Evolutionary conservation across 2,329 filamentous ascomycete genomes (phyloP), one percentile per base, ranked within the genome.

Genomic region (Simplicillium sp.): DNA sequence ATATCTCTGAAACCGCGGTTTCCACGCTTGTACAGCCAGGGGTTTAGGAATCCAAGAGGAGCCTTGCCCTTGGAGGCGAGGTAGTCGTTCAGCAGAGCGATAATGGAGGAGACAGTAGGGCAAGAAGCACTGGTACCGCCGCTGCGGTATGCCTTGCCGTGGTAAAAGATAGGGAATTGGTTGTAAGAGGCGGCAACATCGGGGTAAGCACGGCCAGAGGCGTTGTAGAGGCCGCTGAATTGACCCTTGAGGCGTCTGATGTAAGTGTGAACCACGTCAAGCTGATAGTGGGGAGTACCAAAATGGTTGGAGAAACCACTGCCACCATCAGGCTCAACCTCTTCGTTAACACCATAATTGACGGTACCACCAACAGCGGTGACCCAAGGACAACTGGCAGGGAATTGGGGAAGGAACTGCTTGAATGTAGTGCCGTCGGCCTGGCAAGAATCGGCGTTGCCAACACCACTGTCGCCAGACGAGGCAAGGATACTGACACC

Each of bases 31-130:
- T 64, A 64, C 34, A 33, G 12, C 31, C 31, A 33, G 31, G 31
- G 31, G 31, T 33, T 33, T 5, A 33, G 31, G 31, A 33, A 63
- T 47, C 54, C 57, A 60, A 69, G 50, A 1, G 62, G 54, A 1
- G 57, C 37, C 46, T 56, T 51, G 1, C 55, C 57, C 20, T 53
- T 48, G 4, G 55, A 58, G 31, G 60, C 50, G 9, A 65, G 52
- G 32, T 63, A 65, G 17, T 65, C 64, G 32, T 69, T 69, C 34
- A 68, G 55, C 2, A 66, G 53, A 1, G 60, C 61, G 11, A 70
- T 54, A 9, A 70, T 55, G 2, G 60, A 56, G 1, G 65, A 63
- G 33, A 68, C 61, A 0, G 63, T 57, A 0, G 67, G 66, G 0
- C 59, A 49, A 1, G 61, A 60, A 0, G 65, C 66, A 15, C 57